Percentiles rank a stretch among this genome's conserved stretches.
These are phyloP conservation scores for Adansonia digitata DNA, from an alignment of 345 rosid species.

Conservation along the genomic window DNA sequence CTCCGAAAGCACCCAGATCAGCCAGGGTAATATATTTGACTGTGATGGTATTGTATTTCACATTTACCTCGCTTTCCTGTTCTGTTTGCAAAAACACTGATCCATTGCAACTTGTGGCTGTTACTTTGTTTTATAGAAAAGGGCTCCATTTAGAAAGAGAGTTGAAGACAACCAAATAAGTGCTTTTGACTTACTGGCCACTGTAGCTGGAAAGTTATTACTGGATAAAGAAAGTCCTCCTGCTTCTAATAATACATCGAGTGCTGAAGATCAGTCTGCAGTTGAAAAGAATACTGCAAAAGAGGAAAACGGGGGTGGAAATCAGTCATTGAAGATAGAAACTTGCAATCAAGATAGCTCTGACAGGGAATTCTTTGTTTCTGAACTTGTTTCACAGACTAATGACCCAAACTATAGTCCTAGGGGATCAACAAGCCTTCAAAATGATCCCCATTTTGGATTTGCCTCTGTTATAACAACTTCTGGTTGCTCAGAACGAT, in stretches of 20 bases:
- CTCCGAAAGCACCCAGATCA: constrained; percentile 87
- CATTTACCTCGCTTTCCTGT: not conserved
- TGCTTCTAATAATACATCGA: constrained; percentile 31
- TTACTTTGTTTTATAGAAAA: constrained; percentile 42
- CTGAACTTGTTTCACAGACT: constrained; percentile 41
- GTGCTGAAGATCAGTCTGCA: constrained; percentile 32
- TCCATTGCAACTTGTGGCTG: not conserved
- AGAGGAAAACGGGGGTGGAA: constrained; percentile 29
- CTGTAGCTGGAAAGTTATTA: constrained; percentile 80
- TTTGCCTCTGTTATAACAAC: constrained; percentile 36
- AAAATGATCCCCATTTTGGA: constrained; percentile 36
- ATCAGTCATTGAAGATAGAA: constrained; percentile 38
- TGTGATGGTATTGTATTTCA: not conserved
- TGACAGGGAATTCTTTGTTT: constrained; percentile 39
- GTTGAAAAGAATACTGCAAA: constrained; percentile 27
- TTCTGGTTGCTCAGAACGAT: constrained; percentile 44
- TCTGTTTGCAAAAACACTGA: constrained; percentile 13
- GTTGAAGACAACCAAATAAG: constrained; percentile 45
- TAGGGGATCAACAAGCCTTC: constrained; percentile 29
- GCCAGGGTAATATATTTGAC: constrained; percentile 53
- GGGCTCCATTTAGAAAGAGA: constrained; percentile 43
- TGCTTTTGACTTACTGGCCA: constrained; percentile 88
- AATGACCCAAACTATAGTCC: constrained; percentile 33
- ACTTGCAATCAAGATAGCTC: constrained; percentile 36
- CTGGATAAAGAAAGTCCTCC: constrained; percentile 40